phyloP scores from a whole-genome alignment of 768 basidiomycete genomes.

The Suillus subalutaceus region DNA sequence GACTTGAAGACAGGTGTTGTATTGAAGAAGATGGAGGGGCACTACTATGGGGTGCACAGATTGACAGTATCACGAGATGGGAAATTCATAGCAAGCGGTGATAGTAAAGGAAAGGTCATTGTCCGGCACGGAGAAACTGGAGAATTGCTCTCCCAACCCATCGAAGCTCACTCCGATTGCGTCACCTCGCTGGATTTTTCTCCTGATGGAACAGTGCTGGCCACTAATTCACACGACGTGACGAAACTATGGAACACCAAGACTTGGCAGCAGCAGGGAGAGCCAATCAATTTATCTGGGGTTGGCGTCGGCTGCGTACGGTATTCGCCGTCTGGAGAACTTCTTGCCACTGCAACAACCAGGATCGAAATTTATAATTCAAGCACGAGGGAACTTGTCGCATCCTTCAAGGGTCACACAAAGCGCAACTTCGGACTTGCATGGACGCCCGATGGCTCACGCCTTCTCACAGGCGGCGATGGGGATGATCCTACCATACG shows the following conservation, averaged over 20 bases:
- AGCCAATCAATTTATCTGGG: background rate
- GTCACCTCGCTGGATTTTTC: background rate
- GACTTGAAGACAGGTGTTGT: background rate
- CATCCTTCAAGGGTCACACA: background rate
- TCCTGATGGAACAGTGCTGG: background rate
- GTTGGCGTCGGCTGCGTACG: background rate
- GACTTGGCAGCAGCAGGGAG: background rate
- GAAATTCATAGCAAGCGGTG: background rate
- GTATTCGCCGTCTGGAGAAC: background rate
- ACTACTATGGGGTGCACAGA: rapidly evolving
- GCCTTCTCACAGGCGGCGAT: background rate
- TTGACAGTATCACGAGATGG: background rate
- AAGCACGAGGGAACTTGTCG: background rate
- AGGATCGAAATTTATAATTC: background rate
- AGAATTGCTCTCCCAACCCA: background rate
- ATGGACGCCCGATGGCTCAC: background rate
- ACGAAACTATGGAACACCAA: background rate
- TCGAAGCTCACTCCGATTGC: background rate
- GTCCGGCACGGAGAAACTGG: background rate
- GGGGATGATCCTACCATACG: background rate
- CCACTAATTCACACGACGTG: background rate
- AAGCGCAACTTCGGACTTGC: background rate
- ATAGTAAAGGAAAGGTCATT: rapidly evolving
- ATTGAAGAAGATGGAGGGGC: background rate
- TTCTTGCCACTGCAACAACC: background rate